Percentiles rank a stretch among this genome's conserved stretches.
These are phyloP conservation scores for Fusarium staphyleae DNA, from an alignment of 2,329 filamentous ascomycete genomes.

Conservation along the genomic window DNA sequence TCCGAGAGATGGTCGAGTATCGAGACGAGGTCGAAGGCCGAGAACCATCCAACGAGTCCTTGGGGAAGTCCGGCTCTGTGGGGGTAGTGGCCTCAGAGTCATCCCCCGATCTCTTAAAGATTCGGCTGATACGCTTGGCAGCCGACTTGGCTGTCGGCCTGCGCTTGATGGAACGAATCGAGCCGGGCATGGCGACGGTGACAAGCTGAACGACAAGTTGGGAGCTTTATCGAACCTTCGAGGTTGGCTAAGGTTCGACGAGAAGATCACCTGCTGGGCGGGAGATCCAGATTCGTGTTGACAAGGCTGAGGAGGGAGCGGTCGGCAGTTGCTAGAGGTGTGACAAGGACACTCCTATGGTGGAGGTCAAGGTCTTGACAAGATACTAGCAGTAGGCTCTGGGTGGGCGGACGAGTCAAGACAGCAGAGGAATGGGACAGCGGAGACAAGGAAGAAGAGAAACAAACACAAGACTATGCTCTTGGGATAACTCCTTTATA, in stretches of 20 bases:
- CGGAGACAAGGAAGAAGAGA: constrained; percentile 1
- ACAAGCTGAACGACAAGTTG: neutral
- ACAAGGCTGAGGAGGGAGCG: neutral
- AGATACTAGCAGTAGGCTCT: neutral
- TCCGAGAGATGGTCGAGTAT: constrained; percentile 28
- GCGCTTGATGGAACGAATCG: constrained; percentile 29
- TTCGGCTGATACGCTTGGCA: constrained; percentile 32
- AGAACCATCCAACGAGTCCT: constrained; percentile 16
- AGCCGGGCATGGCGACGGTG: constrained; percentile 18
- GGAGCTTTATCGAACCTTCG: neutral
- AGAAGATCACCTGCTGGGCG: neutral
- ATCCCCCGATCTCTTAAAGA: constrained; percentile 28
- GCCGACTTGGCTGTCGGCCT: constrained; percentile 26
- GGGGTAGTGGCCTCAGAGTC: constrained; percentile 7
- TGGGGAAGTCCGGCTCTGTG: neutral
- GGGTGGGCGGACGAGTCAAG: neutral
- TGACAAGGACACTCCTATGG: neutral
- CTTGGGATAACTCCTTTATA: constrained; percentile 20
- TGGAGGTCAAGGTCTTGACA: neutral
- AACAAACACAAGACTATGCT: neutral
- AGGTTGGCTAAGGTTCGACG: neutral
- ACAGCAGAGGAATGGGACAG: neutral
- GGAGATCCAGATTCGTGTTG: neutral
- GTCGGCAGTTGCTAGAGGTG: neutral
- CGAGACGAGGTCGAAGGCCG: constrained; percentile 27